Conservation (phyloP, 192 early-diverging fungal species). For the Helicostylum pulchrum region DNA sequence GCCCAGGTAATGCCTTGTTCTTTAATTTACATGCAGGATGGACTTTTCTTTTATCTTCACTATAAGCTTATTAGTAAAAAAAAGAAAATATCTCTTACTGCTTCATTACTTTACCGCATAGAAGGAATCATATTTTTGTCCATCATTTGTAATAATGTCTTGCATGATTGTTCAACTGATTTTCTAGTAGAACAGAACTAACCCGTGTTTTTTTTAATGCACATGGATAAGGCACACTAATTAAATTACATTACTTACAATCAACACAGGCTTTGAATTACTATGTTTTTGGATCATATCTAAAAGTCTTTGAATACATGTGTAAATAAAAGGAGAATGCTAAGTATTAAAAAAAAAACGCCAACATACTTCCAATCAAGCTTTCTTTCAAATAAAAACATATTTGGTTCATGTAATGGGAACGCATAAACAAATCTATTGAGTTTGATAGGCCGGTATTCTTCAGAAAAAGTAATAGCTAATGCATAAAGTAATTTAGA, state of each 20-base stretch:
- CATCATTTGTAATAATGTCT: constrained; percentile 30
- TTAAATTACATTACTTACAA: constrained; percentile 26
- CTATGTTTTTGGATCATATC: constrained; percentile 36
- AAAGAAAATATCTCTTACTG: background rate
- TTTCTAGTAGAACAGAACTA: constrained; percentile 42
- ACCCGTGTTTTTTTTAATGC: background rate
- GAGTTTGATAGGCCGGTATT: constrained; percentile 64
- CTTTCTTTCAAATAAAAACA: constrained; percentile 54
- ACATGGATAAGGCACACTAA: background rate
- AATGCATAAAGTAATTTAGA: background rate
- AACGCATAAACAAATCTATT: constrained; percentile 48
- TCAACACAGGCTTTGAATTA: constrained; percentile 27
- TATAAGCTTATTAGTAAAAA: background rate
- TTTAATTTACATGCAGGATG: constrained; percentile 3
- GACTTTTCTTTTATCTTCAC: too few species aligned
- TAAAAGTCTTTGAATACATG: constrained; percentile 28
- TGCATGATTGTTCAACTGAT: constrained; percentile 37
- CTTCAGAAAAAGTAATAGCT: constrained; percentile 59
- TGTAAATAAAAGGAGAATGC: too few species aligned
- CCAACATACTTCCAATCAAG: constrained; percentile 48
- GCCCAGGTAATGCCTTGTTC: constrained; percentile 31
- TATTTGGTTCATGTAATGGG: constrained; percentile 31
- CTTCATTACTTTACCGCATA: constrained; percentile 4
- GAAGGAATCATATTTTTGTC: constrained; percentile 6
- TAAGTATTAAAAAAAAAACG: background rate